Evolutionary conservation across 2,329 filamentous ascomycete genomes (phyloP).

Genomic region (Nigrospora sphaerica): DNA sequence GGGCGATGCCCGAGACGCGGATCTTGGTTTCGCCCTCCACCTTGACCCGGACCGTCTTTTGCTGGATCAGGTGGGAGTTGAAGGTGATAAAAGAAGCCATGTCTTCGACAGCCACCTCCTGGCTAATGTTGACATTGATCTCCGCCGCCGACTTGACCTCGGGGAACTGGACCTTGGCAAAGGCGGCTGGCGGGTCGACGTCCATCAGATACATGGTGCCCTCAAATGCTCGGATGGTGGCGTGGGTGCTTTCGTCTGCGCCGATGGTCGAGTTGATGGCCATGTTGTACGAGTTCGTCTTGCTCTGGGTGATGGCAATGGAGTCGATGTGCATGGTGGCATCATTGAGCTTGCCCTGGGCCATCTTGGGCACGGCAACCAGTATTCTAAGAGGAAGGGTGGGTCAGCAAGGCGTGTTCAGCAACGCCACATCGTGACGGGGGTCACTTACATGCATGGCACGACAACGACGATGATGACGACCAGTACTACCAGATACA

Average conservation of each 20-base stretch:
- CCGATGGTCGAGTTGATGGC: constrained; percentile 49
- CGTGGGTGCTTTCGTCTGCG: constrained; percentile 43
- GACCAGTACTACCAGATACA: constrained; percentile 44
- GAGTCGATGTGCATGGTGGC: constrained; percentile 44
- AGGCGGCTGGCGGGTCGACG: constrained; percentile 35
- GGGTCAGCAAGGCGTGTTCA: not conserved
- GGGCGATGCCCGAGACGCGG: constrained; percentile 40
- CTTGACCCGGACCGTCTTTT: constrained; percentile 41
- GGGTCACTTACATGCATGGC: constrained; percentile 50
- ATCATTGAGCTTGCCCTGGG: constrained; percentile 47
- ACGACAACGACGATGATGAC: constrained; percentile 47
- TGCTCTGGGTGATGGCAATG: constrained; percentile 40
- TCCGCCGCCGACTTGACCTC: constrained; percentile 38
- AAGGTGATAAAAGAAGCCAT: constrained; percentile 43
- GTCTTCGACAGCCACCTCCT: constrained; percentile 39
- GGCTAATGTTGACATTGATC: constrained; percentile 44
- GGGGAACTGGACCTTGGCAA: constrained; percentile 45
- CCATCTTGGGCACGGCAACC: constrained; percentile 48
- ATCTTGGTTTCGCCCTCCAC: constrained; percentile 46
- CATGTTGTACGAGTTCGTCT: constrained; percentile 38
- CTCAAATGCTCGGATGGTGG: constrained; percentile 41
- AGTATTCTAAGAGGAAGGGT: constrained; percentile 37
- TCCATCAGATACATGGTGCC: constrained; percentile 50
- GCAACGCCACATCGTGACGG: not conserved
- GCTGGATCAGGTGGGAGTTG: constrained; percentile 46